Base-by-base conservation (phyloP, 2,329 filamentous ascomycete species). In the Hortaea sp. region DNA sequence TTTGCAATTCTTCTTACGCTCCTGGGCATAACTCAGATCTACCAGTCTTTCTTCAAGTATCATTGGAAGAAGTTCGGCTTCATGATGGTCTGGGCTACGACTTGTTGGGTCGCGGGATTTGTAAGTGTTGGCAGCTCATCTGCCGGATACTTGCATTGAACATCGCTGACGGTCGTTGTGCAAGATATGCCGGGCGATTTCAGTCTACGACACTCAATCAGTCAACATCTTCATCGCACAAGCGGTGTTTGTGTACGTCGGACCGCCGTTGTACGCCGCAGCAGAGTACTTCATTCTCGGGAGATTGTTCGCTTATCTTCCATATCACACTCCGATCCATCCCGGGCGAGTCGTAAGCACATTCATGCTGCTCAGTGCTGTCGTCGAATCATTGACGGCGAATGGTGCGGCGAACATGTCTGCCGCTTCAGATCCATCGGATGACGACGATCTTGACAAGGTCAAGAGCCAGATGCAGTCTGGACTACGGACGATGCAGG, bases 221-320 rank as follows among this genome's bases (percentile, higher is more conserved):
- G 53, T 71, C 5, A 55, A 49, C 12, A 57, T 69, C 37, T 57
- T 69, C 41, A 67, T 71, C 48, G 64, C 63, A 6, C 65, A 65
- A n/a, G 61, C 59, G 11, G 63, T 69, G 0, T 58, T 70, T 5
- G 61, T 68, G 32, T 58, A 69, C 10, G 58, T 69, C 47, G 55
- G 76, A 2, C 80, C 81, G 0, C 66, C 83, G 4, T 74, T 81
- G 37, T 69, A 54, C 42, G 77, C 79, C 44, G 68, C 78, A 3
- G 71, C 76, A 46, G 80, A 82, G 56, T 82, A 82, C 61, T 73
- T 79, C 53, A 71, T 81, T 46, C 72, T 83, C 27, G 74, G 74
- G 2, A 72, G 78, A 4, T 68, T 79, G 9, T 67, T 83, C 13
- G 76, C 76, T 59, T 84, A 82, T 60, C 68, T 79, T 2, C 78